phyloP scores from a whole-genome alignment of 345 rosid genomes.

The Boechera divaricarpa region DNA sequence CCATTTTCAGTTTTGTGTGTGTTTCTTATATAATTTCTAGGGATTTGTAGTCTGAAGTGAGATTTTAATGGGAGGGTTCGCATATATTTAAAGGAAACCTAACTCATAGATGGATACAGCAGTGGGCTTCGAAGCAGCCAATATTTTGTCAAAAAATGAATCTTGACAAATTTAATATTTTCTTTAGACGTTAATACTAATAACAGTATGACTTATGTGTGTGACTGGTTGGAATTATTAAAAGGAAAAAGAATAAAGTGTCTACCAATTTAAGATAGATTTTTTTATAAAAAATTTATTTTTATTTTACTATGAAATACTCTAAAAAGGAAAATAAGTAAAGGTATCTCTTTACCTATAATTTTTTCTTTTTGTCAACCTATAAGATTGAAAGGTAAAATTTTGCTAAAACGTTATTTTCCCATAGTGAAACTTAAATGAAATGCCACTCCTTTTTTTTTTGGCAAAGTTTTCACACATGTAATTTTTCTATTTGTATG shows the following conservation, averaged over 20 bases:
- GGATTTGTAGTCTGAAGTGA: neutral
- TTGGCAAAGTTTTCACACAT: neutral
- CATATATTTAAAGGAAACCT: neutral
- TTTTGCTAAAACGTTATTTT: too few relatives aligned
- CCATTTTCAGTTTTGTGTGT: neutral
- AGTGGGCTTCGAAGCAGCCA: neutral
- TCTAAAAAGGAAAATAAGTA: too few relatives aligned
- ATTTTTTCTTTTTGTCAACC: neutral
- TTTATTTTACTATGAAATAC: neutral
- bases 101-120: neutral
- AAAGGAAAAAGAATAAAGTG: neutral
- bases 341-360: neutral
- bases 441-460: too few relatives aligned
- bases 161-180: neutral
- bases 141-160: neutral
- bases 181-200: neutral
- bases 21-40: neutral
- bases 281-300: neutral
- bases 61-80: neutral
- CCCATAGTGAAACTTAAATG: too few relatives aligned
- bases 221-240: neutral
- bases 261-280: too few relatives aligned
- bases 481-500: neutral
- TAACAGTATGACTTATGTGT: neutral
- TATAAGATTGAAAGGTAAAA: neutral